phyloP scores from a whole-genome alignment of 306 rosid species.

The Pyrus pyrifolia region DNA sequence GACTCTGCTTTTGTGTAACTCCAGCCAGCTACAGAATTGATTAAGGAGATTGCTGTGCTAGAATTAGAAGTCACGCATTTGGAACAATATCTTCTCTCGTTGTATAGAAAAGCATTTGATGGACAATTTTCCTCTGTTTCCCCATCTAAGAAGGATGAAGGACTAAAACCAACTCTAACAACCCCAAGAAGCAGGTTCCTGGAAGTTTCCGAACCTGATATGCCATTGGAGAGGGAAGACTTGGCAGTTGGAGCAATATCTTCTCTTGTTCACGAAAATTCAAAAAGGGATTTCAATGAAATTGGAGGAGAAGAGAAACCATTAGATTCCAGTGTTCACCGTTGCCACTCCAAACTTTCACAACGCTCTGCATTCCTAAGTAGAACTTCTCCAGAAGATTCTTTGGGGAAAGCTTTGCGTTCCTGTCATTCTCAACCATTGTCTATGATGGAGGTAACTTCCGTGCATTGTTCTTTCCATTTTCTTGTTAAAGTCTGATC shows the following conservation, averaged over 20 bases:
- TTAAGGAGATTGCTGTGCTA: slow-evolving; percentile 83
- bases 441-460: slow-evolving; percentile 79
- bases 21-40: slow-evolving; percentile 85
- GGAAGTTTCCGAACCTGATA: slow-evolving; percentile 34
- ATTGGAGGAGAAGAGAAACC: slow-evolving; percentile 41
- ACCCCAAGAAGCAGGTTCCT: slow-evolving; percentile 29
- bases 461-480: neutral
- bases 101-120: slow-evolving; percentile 86
- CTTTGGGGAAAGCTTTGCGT: slow-evolving; percentile 52
- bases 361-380: slow-evolving; percentile 42
- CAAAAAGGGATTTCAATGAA: slow-evolving; percentile 28
- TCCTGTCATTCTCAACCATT: slow-evolving; percentile 89
- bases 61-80: slow-evolving; percentile 87
- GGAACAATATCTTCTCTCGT: slow-evolving; percentile 90
- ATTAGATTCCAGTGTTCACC: slow-evolving; percentile 66
- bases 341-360: slow-evolving; percentile 82
- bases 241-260: slow-evolving; percentile 11
- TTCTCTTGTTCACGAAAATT: neutral
- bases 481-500: neutral
- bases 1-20: slow-evolving; percentile 15
- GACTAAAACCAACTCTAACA: slow-evolving; percentile 28
- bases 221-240: slow-evolving; percentile 34
- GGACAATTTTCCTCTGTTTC: slow-evolving; percentile 52
- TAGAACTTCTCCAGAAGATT: slow-evolving; percentile 54
- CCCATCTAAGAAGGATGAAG: slow-evolving; percentile 49